Base-by-base conservation (phyloP, 2,329 filamentous ascomycete genomes). In the Beauveria australis region DNA sequence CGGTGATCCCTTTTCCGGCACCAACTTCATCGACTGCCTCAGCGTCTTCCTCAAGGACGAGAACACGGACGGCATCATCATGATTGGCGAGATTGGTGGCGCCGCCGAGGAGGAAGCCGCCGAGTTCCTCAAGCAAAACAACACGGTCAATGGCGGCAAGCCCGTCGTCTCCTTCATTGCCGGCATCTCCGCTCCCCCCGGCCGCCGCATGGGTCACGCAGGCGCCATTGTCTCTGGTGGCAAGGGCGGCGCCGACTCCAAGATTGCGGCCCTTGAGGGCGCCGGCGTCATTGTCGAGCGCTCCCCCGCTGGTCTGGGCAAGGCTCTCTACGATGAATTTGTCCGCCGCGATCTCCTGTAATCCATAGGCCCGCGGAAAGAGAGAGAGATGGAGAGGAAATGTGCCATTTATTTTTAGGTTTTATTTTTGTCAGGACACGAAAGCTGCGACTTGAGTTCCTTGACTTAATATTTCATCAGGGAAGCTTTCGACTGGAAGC, bases 11-110 rank as follows among this genome's bases (percentile, higher is more conserved):
- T 99, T 99, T 84, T 93, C 89, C 72, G 94, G 94, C 70, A 97
- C 94, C 78, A 97, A 96, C 86, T 99, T 97, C 83, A 97, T 99
- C 79, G 94, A 99, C 85, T 97, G 93, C 84, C 84, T 99, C 70
- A 89, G 91, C 74, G 91, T 97, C 74, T 99, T 99, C 86, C 86
- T 96, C 70, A 83, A 95, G 76, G 94, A 99, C 76, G 84, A 89
- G 75, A 91, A 96, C 81, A 99, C 94, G 44, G 94, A 99, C 74
- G 94, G 94, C 74, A 97, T 99, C 79, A 97, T 99, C 81, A 97
- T 99, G 94, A 97, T 99, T 75, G 94, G 94, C 74, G 94, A 97
- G 82, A 97, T 99, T 74, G 94, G 94, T 78, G 94, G 94, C 65
- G 91, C 89, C 63, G 94, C 94, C 63, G 94, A 99, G 81, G 94